Conservation (phyloP, 2,329 filamentous ascomycete species). For the Geosmithia morbida region DNA sequence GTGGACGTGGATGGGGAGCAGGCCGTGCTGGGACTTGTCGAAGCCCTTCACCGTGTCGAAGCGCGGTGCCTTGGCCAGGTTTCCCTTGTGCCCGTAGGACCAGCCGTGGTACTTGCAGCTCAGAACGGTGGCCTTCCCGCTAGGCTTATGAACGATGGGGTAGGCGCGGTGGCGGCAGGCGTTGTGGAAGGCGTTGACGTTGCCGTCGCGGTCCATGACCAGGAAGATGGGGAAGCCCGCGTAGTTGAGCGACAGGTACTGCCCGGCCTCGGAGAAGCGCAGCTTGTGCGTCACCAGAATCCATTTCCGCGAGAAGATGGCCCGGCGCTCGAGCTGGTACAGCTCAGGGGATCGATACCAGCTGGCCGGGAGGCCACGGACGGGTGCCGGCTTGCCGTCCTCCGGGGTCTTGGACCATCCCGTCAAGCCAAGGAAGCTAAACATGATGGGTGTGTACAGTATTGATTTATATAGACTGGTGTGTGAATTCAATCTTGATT, state of each 20-base stretch:
- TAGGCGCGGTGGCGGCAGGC: slow-evolving; percentile 47
- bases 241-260: slow-evolving; percentile 39
- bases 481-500: too few species aligned
- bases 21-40: slow-evolving; percentile 23
- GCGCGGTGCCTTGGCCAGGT: slow-evolving; percentile 27
- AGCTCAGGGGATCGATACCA: slow-evolving; percentile 22
- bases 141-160: slow-evolving; percentile 32
- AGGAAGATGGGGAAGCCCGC: slow-evolving; percentile 42
- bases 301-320: slow-evolving; percentile 37
- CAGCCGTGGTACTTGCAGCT: slow-evolving; percentile 16
- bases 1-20: slow-evolving; percentile 30
- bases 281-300: slow-evolving; percentile 15
- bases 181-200: slow-evolving; percentile 46
- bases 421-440: not conserved
- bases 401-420: not conserved
- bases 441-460: not conserved
- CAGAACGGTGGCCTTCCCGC: slow-evolving; percentile 35
- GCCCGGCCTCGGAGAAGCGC: slow-evolving; percentile 19
- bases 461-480: too few species aligned
- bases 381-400: not conserved
- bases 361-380: slow-evolving; percentile 8
- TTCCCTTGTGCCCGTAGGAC: slow-evolving; percentile 27
- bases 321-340: slow-evolving; percentile 34
- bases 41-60: slow-evolving; percentile 23
- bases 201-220: slow-evolving; percentile 29